Percentiles rank a stretch among this genome's conserved stretches.
phyloP scores from a whole-genome alignment of 1,139 yeast species.

The Komagataea norvegica region DNA sequence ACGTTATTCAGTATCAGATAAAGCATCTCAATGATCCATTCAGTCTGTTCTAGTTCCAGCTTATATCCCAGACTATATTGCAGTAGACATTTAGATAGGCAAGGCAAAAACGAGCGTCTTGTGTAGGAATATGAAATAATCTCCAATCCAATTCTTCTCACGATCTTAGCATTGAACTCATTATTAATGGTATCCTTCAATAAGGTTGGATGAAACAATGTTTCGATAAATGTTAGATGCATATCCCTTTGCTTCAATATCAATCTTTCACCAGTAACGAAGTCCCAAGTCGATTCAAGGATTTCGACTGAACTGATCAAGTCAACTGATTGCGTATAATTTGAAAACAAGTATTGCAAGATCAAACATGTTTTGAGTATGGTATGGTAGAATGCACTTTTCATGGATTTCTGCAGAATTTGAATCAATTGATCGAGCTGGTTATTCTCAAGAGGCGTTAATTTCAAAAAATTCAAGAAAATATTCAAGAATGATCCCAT shows the following conservation, averaged over 20 bases:
- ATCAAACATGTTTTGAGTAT: constrained; percentile 19
- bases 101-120: constrained; percentile 67
- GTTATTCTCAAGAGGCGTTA: constrained; percentile 11
- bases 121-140: constrained; percentile 51
- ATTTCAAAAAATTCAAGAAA: constrained; percentile 11
- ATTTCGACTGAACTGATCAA: constrained; percentile 27
- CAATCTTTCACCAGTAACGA: constrained; percentile 55
- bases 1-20: constrained; percentile 42
- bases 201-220: constrained; percentile 36
- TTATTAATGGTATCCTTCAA: constrained; percentile 29
- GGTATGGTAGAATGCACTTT: constrained; percentile 5
- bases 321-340: constrained; percentile 16
- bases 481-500: constrained; percentile 14
- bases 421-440: constrained; percentile 6
- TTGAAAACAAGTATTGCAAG: constrained; percentile 25
- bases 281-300: constrained; percentile 49
- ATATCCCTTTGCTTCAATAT: constrained; percentile 61
- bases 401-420: constrained; percentile 6
- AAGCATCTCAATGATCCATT: constrained; percentile 55
- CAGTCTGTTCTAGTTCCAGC: constrained; percentile 34
- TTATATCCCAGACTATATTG: constrained; percentile 35
- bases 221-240: constrained; percentile 51
- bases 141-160: constrained; percentile 39
- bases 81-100: constrained; percentile 43
- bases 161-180: constrained; percentile 25